Base-by-base conservation (phyloP, 108 stramenopile species). In the Nannochloropsis oceanica region DNA sequence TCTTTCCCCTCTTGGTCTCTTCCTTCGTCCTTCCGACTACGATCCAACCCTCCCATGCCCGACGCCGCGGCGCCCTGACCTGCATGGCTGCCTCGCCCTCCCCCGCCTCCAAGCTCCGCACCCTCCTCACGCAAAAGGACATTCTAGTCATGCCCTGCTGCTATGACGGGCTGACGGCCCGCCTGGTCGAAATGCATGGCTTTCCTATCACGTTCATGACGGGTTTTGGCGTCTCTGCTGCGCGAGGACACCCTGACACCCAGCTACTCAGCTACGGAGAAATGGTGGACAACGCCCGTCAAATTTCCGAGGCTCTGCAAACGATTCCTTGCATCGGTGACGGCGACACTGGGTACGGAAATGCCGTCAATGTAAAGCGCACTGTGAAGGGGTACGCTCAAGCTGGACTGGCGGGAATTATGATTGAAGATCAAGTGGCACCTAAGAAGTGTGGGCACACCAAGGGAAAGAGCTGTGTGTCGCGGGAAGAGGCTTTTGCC, bases 131-230 rank as follows among this genome's bases (percentile, higher is more conserved):
- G 26, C 43, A 85, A 1, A 50, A 44, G 5, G 85, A 89, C 25
- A 85, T 85, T 26, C 83, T 89, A 22, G 86, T 81, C 81, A 91
- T 97, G 88, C 97, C 97, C 20, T 97, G 96, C 86, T 95, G 94
- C 84, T 98, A 96, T 86, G 97, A 98, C 88, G 97, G 96, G 18
- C 83, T 98, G 13, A 94, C 96, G 0, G 97, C 97, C n/a, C 94
- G 95, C 2, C 89, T 91, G 10, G 90, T 91, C 25, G 90, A 91
- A 26, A 9, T 44, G 18, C 92, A 93, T n/a, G 95, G 95, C 10
- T 98, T 98, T 85, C 91, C 95, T 43, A 94, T 95, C 13, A 97
- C 96, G 13, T 98, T 98, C 90, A 96, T 97, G 96, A 96, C 97
- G 11, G 97, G 97, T n/a, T 98, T 96, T 91, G 96, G 96, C 43